Evolutionary conservation across 306 rosid genomes (phyloP), one percentile per base, ranked within the genome.

Genomic region (Malus fusca): DNA sequence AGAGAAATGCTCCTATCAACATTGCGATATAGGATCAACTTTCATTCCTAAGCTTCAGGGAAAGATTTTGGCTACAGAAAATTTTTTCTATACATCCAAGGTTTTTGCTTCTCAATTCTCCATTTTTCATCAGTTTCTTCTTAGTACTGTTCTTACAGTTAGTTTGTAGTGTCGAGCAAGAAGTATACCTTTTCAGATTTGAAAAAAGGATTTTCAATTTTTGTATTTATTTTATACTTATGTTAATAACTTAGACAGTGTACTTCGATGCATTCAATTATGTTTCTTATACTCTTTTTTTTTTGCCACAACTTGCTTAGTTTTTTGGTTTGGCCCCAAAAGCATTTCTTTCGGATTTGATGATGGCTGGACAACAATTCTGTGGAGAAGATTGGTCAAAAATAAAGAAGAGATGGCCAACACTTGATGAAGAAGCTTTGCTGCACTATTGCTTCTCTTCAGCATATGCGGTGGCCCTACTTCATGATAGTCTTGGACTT

Each of bases 401-500:
- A 76, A 80, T 96, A 69, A 89, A 78, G 82, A 76, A 81, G 76
- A 88, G 84, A 69, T 81, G 92, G 78, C 79, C 73, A 30, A 55
- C 85, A 69, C 81, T 78, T 68, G 76, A 87, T 1, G 92, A 87
- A 74, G 99, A 92, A 79, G 97, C 91, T 79, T 86, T 96, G 76
- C 86, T 83, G 52, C 93, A 83, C 28, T 88, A 90, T 87, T 96
- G 98, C 90, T 96, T 96, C 88, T 96, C 99, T 79, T 92, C 98
- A 19, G 93, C 99, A 13, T 96, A 92, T 87, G 87, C 87, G 33
- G 97, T 96, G 58, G 93, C 98, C 82, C 75, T 96, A 74, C 98
- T 96, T 82, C 98, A 96, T 52, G 99, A 96, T 88, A 91, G 92
- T 81, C 89, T 96, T 75, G 98, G 99, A 76, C 66, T 96, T 85